phyloP scores from a whole-genome alignment of 2,329 filamentous ascomycete species.

The Zymoseptoria crescenta region DNA sequence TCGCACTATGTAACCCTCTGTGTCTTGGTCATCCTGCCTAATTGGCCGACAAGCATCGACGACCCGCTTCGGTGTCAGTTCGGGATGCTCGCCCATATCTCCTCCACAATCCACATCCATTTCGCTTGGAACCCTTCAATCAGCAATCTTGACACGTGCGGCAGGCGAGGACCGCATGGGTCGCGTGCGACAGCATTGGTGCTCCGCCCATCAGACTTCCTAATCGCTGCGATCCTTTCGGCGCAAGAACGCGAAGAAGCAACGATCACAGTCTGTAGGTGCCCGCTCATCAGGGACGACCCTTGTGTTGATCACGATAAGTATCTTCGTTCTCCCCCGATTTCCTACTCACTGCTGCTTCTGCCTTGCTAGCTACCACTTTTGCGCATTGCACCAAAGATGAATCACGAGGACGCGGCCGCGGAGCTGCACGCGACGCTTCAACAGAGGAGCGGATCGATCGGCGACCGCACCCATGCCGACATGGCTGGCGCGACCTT shows the following conservation, averaged over 20 bases:
- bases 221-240: no score
- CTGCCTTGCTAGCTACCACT: no score
- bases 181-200: background rate
- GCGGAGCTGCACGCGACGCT: conserved; percentile 23
- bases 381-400: background rate
- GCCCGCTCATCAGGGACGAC: background rate
- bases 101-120: background rate
- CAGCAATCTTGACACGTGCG: no score
- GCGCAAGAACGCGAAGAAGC: background rate
- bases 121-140: background rate
- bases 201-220: background rate
- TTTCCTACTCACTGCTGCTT: background rate
- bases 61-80: background rate
- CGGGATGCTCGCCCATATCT: background rate
- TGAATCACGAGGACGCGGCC: conserved; percentile 23
- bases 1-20: background rate
- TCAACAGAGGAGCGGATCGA: conserved; percentile 17
- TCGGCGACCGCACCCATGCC: conserved; percentile 7
- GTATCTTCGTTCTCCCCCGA: background rate
- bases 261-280: background rate
- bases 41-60: background rate
- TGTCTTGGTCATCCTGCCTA: background rate
- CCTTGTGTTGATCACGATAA: background rate
- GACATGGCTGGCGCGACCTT: conserved; percentile 18
- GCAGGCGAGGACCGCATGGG: background rate